Conservation (phyloP, 2,329 filamentous ascomycete species). For the Fusarium sp. region DNA sequence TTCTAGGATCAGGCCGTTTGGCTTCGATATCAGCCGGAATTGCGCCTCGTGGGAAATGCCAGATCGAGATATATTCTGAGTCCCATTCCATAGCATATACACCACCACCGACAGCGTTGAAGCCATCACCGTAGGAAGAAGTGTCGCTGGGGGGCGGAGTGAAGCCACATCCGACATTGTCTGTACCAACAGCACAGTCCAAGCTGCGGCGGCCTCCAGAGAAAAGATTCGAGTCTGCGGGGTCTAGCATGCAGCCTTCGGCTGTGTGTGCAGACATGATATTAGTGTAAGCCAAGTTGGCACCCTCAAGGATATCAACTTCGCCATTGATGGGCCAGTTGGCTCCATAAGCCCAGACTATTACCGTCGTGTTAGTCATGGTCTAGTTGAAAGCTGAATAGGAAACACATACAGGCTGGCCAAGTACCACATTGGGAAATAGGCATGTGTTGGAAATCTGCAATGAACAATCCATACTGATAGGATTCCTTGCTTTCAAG, state of each 20-base stretch:
- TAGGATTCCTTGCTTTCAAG: conserved; percentile 74
- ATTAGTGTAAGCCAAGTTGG: conserved; percentile 71
- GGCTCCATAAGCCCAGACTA: conserved; percentile 66
- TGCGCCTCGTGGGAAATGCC: conserved; percentile 76
- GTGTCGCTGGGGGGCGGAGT: conserved; percentile 56
- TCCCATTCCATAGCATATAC: conserved; percentile 81
- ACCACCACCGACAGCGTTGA: conserved; percentile 76
- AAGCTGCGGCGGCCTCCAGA: conserved; percentile 47
- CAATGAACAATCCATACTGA: conserved; percentile 75
- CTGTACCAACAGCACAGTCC: conserved; percentile 54
- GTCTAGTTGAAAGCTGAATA: background rate
- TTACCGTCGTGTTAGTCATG: conserved; percentile 14
- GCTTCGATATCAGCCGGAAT: conserved; percentile 75
- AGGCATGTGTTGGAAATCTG: conserved; percentile 81
- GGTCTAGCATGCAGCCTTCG: conserved; percentile 49
- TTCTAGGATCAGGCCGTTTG: conserved; percentile 69
- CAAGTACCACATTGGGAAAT: conserved; percentile 76
- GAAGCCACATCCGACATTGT: conserved; percentile 62
- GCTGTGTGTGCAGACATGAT: conserved; percentile 72
- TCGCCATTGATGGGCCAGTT: conserved; percentile 75
- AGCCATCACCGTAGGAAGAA: conserved; percentile 69
- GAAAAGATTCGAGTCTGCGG: conserved; percentile 36
- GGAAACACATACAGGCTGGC: conserved; percentile 71
- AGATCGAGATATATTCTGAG: conserved; percentile 74
- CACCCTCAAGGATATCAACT: conserved; percentile 78